Conservation (phyloP, 2,329 filamentous ascomycete species). For the Teratosphaeria pseudoeucalypti region DNA sequence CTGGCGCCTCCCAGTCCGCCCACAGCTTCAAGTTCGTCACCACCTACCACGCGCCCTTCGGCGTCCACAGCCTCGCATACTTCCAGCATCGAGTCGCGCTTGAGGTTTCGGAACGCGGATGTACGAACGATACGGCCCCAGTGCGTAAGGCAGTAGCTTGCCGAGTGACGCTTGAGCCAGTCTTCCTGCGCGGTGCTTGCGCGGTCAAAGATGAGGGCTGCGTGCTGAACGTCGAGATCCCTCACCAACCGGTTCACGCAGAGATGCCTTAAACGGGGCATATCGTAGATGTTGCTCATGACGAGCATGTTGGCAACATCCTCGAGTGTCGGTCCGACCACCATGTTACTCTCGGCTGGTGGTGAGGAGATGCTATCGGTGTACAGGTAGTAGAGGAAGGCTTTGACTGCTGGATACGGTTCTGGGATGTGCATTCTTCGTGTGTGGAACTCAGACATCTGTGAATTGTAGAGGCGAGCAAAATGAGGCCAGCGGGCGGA, state of each 20-base stretch:
- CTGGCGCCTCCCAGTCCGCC: constrained; percentile 43
- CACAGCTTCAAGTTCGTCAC: constrained; percentile 65
- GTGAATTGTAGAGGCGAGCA: constrained; percentile 75
- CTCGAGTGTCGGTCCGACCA: constrained; percentile 49
- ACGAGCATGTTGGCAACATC: constrained; percentile 91
- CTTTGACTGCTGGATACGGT: constrained; percentile 84
- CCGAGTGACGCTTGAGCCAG: constrained; percentile 82
- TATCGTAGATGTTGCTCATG: constrained; percentile 97
- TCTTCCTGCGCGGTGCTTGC: constrained; percentile 83
- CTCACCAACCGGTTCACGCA: constrained; percentile 84
- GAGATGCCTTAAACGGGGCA: constrained; percentile 80
- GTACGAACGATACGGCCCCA: constrained; percentile 93
- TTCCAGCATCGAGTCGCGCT: constrained; percentile 71
- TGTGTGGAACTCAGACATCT: constrained; percentile 96
- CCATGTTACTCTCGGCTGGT: constrained; percentile 13
- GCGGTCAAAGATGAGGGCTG: constrained; percentile 92
- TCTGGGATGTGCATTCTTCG: constrained; percentile 98
- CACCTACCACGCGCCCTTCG: constrained; percentile 81
- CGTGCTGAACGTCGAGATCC: constrained; percentile 88
- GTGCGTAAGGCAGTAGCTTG: constrained; percentile 79
- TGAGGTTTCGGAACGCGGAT: constrained; percentile 71
- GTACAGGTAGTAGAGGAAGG: constrained; percentile 93
- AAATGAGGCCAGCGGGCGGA: constrained; percentile 97
- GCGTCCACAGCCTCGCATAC: constrained; percentile 87
- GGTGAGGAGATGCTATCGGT: constrained; percentile 67